Evolutionary conservation across 78 protist species (phyloP).

Genomic region (Isochrysis galbana): DNA sequence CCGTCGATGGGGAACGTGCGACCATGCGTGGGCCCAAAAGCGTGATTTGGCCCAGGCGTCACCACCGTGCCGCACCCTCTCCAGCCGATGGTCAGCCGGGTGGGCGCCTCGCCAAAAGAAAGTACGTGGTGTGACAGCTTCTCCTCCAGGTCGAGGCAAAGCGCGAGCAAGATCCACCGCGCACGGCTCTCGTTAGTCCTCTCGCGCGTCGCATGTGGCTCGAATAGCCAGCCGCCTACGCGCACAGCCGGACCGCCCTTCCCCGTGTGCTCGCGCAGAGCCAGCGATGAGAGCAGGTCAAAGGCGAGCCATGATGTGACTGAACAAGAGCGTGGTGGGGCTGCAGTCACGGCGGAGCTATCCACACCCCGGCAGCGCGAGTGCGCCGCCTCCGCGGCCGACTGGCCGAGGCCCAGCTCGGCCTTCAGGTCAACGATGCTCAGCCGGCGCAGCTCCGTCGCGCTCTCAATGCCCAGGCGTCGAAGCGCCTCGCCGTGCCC

Average conservation of each 20-base stretch:
- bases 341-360: neutral
- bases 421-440: neutral
- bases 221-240: neutral
- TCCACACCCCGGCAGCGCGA: neutral
- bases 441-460: neutral
- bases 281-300: neutral
- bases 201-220: neutral
- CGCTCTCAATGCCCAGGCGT: neutral
- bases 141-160: slow-evolving; percentile 2
- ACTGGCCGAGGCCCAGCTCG: neutral
- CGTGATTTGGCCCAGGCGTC: neutral
- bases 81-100: neutral
- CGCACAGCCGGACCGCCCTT: neutral
- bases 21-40: neutral
- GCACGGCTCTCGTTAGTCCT: neutral
- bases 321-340: neutral
- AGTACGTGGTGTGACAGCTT: neutral
- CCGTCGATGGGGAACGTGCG: neutral
- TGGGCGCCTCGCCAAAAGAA: neutral
- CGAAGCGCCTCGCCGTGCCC: neutral
- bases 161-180: slow-evolving; percentile 30
- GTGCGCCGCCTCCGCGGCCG: neutral
- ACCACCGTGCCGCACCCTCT: neutral
- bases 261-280: neutral
- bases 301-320: neutral